phyloP scores from a whole-genome alignment of 768 basidiomycete genomes.

The Hericium alpestre region DNA sequence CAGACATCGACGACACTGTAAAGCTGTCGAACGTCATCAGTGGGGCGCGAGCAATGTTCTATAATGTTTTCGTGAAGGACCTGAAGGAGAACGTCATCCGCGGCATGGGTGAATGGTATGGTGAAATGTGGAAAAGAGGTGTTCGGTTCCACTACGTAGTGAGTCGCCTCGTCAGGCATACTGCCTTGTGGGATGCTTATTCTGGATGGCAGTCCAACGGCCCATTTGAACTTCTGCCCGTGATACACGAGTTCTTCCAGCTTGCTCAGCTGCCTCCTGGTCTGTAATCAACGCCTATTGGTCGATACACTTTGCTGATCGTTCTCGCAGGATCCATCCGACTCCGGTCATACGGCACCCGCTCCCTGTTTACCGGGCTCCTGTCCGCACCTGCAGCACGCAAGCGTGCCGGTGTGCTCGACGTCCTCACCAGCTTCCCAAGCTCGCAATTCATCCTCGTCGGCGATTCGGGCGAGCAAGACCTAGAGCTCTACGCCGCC shows the following conservation, averaged over 20 bases:
- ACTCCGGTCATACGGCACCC: conserved; percentile 77
- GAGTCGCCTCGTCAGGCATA: conserved; percentile 21
- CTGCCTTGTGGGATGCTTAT: neutral
- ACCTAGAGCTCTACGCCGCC: conserved; percentile 80
- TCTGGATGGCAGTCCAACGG: conserved; percentile 58
- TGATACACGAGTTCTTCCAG: conserved; percentile 66
- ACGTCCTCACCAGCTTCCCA: conserved; percentile 66
- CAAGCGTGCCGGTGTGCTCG: conserved; percentile 73
- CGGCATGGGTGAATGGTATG: conserved; percentile 77
- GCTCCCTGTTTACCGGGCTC: conserved; percentile 74
- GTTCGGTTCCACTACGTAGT: conserved; percentile 86
- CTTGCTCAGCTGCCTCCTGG: conserved; percentile 62
- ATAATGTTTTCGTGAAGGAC: conserved; percentile 87
- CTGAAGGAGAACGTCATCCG: conserved; percentile 68
- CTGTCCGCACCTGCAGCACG: conserved; percentile 73
- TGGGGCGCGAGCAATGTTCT: conserved; percentile 75
- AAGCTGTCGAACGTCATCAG: conserved; percentile 68
- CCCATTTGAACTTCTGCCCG: conserved; percentile 74
- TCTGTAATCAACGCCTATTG: conserved; percentile 11
- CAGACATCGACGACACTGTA: conserved; percentile 91
- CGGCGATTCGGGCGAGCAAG: conserved; percentile 92
- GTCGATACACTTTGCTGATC: conserved; percentile 4
- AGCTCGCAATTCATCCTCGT: conserved; percentile 72
- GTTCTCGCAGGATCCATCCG: conserved; percentile 52
- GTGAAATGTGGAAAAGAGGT: conserved; percentile 54